Base-by-base conservation (phyloP, 495 filamentous ascomycete genomes). In the Tetracladium marchalianum region DNA sequence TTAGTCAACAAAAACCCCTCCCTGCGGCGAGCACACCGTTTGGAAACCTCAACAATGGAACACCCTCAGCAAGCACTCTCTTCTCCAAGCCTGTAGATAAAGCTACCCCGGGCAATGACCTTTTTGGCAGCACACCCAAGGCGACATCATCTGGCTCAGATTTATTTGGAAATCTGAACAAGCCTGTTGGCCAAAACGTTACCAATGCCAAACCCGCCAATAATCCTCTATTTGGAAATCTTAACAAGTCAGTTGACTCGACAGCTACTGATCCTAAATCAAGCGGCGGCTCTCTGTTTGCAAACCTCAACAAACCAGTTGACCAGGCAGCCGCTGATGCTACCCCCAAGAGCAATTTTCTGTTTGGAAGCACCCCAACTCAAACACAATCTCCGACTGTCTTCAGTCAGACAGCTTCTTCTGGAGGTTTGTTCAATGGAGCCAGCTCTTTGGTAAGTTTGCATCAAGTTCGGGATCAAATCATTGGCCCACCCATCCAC, bases 231-330 rank as follows among this genome's bases (percentile, higher is more conserved):
- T 49, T 53, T 16, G 45, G 46, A 33, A 40, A 39, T 41, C 39
- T 53, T 34, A 53, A 53, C 22, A 48, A 53, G 32, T 45, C 50
- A 34, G 44, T 53, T 27, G 45, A 49, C 15, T 18, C 38, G 11
- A 36, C 35, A 11, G 22, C 45, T n/a, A 16, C 36, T 5, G 27
- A 48, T 19, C 46, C 45, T 6, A 49, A 53, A 11, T 12, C 31
- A 9, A 53, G 44, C 22, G 27, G 42, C 19, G 47, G n/a, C 13
- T 18, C 38, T 40, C 7, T 9, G 8, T 37, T 36, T 44, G 31
- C 41, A 33, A 40, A 39, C 36, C 39, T 53, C 39, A 53, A 53
- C 22, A 48, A 53, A 32, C 50, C 50, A 34, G 39, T 53, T 27
- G 45, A 49, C 15, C 27, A 43, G 13, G 35, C 35, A 5, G 22